Percentiles rank a stretch among this genome's conserved stretches.
phyloP scores from a whole-genome alignment of 768 basidiomycete species.

The Tricholoma sp. region DNA sequence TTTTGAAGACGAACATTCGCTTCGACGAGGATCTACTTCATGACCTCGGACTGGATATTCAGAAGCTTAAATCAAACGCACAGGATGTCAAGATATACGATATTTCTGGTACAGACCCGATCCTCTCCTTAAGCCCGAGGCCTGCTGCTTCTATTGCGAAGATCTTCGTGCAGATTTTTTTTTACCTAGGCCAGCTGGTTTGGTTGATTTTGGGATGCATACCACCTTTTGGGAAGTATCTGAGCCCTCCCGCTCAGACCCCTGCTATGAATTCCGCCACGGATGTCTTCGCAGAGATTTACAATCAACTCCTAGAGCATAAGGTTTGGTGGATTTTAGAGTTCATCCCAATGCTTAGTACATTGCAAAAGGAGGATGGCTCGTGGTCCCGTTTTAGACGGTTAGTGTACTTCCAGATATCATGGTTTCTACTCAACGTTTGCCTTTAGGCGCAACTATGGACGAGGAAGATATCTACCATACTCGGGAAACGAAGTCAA shows the following conservation, averaged over 20 bases:
- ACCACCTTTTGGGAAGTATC: too few species aligned
- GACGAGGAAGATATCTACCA: conserved; percentile 1
- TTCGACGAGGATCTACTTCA: conserved; percentile 17
- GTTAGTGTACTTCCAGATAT: not conserved
- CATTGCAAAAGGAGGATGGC: conserved; percentile 17
- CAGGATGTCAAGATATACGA: too few species aligned
- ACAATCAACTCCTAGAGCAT: conserved; percentile 16
- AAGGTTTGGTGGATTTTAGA: conserved; percentile 22
- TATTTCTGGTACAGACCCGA: too few species aligned
- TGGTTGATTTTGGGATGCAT: too few species aligned
- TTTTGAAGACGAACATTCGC: conserved; percentile 16
- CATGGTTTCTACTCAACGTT: not conserved
- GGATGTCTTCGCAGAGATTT: conserved; percentile 3
- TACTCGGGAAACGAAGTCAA: not conserved
- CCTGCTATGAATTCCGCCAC: too few species aligned
- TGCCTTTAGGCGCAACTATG: not conserved
- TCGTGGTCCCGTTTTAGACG: conserved; percentile 8
- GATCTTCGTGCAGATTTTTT: too few species aligned
- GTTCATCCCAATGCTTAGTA: conserved; percentile 17
- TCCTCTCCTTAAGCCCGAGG: too few species aligned
- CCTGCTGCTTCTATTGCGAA: too few species aligned
- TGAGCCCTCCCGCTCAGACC: too few species aligned
- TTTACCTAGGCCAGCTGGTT: too few species aligned
- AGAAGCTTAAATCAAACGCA: not conserved
- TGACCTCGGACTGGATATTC: conserved; percentile 15